These are phyloP conservation scores for Phytophthora foliorum DNA, from an alignment of 352 stramenopile genomes.

Conservation along the genomic window DNA sequence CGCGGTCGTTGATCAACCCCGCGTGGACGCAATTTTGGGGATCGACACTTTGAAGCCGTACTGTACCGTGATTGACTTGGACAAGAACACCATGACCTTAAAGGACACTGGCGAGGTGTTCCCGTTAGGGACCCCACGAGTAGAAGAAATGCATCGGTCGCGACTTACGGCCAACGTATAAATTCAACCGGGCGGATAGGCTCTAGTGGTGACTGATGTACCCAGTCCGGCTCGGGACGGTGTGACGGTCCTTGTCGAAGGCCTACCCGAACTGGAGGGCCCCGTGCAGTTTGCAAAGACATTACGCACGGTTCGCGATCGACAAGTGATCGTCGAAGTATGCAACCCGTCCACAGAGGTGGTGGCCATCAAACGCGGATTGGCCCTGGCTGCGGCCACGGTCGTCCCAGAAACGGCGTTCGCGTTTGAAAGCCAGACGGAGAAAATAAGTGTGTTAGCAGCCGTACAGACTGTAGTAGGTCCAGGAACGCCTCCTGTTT, in stretches of 20 bases:
- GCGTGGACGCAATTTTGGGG: constrained; percentile 5
- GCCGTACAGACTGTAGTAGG: not conserved
- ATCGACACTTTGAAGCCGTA: constrained; percentile 7
- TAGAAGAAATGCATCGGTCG: not conserved
- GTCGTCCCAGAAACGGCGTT: not conserved
- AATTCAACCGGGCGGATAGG: not conserved
- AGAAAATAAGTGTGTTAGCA: not conserved
- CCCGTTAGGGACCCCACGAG: not conserved
- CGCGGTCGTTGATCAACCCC: not conserved
- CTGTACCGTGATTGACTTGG: constrained; percentile 11
- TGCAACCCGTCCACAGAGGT: constrained; percentile 4
- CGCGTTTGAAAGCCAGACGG: not conserved
- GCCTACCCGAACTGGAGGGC: not conserved
- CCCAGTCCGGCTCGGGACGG: not conserved
- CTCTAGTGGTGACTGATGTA: not conserved
- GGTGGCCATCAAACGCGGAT: not conserved
- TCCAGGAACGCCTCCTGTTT: not conserved
- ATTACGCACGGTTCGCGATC: not conserved
- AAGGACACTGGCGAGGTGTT: constrained; percentile 15
- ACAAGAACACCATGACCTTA: not conserved
- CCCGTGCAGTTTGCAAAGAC: constrained; percentile 3
- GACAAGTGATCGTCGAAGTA: not conserved
- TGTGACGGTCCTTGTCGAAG: constrained; percentile 3
- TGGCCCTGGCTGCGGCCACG: not conserved
- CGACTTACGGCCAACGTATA: not conserved